Evolutionary conservation across 805 yeast species (phyloP), one percentile per base, ranked within the genome.

Genomic region (Yarrowia bubula): DNA sequence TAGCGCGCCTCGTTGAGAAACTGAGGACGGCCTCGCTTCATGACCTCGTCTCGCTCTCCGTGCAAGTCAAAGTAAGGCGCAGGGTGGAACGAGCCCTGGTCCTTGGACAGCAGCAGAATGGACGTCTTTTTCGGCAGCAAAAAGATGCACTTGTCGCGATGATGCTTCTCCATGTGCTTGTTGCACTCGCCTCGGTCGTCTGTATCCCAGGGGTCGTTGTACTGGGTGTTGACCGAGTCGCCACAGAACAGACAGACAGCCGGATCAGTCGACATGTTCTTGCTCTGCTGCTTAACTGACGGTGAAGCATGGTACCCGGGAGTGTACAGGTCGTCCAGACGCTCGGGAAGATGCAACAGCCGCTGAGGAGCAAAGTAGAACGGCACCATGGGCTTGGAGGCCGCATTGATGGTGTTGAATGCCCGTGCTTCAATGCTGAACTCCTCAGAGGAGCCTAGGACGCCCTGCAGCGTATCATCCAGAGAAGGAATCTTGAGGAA

Each of bases 201-300:
- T 2, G 41, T 7, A 22, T 42, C 51, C 46, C 46, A 39, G 38
- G 46, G 46, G 15, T 58, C 64, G 18, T 43, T 42, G 35, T 32
- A 58, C 42, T 58, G 64, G 8, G 55, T 46, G 33, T 38, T 66
- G 4, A 66, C 68, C 32, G 66, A 64, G 10, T 77, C 76, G 0
- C 92, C 95, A 76, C 99, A 95, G 67, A 87, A 87, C 64, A 93
- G 76, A 71, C 99, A 93, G 9, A 93, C 78, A 0, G 96, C 97
- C 0, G 96, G 95, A 68, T 92, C 96, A 3, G 76, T 67, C 0
- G 81, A 78, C 15, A 69, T 63, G 39, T 22, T 37, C 38, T 61
- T 47, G 48, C 50, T 42, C 42, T 43, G 64, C 31, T 43, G 42
- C 31, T 32, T 46, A 8, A 63, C 48, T 1, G 61, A 53, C n/a